A percentile compares a stretch with the other conserved stretches of the same genome.
phyloP scores from a whole-genome alignment of 495 filamentous ascomycete species.

The Xeromyces bisporus region DNA sequence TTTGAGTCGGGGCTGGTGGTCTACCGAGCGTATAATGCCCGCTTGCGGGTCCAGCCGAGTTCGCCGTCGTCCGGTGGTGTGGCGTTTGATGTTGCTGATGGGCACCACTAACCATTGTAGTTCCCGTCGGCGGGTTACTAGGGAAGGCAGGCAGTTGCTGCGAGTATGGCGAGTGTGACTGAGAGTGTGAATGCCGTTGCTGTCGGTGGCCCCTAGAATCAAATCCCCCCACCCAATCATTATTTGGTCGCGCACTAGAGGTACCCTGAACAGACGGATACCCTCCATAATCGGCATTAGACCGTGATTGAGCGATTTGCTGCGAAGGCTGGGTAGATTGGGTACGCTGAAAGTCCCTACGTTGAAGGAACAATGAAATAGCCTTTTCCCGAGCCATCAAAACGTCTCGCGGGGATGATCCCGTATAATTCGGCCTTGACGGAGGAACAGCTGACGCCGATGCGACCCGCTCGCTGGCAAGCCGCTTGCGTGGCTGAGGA shows the following conservation, averaged over 20 bases:
- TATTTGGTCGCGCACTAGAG: slow-evolving; percentile 15
- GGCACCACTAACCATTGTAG: slow-evolving; percentile 9
- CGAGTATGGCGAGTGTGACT: too few species aligned
- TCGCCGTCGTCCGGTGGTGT: slow-evolving; percentile 17
- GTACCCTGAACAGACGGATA: slow-evolving; percentile 13
- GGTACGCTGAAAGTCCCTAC: slow-evolving; percentile 10
- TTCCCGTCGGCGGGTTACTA: slow-evolving; percentile 11
- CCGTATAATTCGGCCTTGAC: slow-evolving; percentile 12
- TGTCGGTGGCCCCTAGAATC: slow-evolving; percentile 21
- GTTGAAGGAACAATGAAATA: slow-evolving; percentile 4
- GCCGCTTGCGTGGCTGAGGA: slow-evolving; percentile 34
- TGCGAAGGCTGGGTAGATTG: slow-evolving; percentile 15
- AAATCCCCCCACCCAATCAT: slow-evolving; percentile 32
- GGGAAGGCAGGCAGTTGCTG: slow-evolving; percentile 1
- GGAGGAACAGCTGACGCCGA: slow-evolving; percentile 11
- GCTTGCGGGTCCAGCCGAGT: slow-evolving; percentile 10
- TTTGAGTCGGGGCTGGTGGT: slow-evolving; percentile 18
- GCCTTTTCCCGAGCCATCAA: slow-evolving; percentile 15
- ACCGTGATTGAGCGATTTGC: slow-evolving; percentile 8
- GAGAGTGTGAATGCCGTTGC: too few species aligned
- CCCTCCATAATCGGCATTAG: slow-evolving; percentile 20
- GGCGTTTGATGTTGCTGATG: slow-evolving; percentile 15
- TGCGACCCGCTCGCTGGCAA: slow-evolving; percentile 22
- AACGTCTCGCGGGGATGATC: slow-evolving; percentile 4
- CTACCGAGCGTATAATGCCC: slow-evolving; percentile 22